Evolutionary conservation across 129 eudicot genomes (phyloP), one percentile per base, ranked within the genome.

Genomic region (Tanacetum coccineum): DNA sequence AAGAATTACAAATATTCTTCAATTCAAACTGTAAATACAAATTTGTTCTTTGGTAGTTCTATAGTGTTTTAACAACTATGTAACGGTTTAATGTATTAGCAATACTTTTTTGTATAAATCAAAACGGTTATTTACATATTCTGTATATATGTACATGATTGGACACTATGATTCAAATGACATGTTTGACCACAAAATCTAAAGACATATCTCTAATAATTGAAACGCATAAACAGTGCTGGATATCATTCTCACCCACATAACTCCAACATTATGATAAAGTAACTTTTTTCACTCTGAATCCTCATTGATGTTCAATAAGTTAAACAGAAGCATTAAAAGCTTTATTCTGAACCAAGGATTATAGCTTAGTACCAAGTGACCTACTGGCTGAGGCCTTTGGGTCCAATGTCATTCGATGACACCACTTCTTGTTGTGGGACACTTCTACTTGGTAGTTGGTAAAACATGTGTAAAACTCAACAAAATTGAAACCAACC

Each of bases 151-250:
- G 13, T 9, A 21, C 45, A 63, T 64, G 48, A 42, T 54, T 64
- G 15, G 14, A 67, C 74, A 66, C 64, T 26, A 65, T 36, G 52
- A 48, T n/a, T 59, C 52, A 66, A 46, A 74, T 65, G 47, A 58
- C 57, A 73, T 39, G 47, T 73, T 73, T 73, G 71, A 42, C 70
- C 63, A 39, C 54, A 63, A 64, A 73, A 42, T 20, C 18, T 18
- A 13, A 65, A 26, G 4, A 54, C 36, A 74, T 46, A 45, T 74
- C 60, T 65, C 32, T 66, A 28, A 30, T 14, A 3, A 44, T 28
- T 63, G 53, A 30, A 51, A 74, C 40, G 50, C 63, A 60, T 3
- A 54, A 58, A 42, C 48, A 22, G 70, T 52, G 62, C 7, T 68
- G 25, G 32, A 19, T 52, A 62, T 56, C 30, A 58, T 59, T 62